Evolutionary conservation across 1,284 basidiomycete species (phyloP).

Genomic region (Ceratobasidium sp.): DNA sequence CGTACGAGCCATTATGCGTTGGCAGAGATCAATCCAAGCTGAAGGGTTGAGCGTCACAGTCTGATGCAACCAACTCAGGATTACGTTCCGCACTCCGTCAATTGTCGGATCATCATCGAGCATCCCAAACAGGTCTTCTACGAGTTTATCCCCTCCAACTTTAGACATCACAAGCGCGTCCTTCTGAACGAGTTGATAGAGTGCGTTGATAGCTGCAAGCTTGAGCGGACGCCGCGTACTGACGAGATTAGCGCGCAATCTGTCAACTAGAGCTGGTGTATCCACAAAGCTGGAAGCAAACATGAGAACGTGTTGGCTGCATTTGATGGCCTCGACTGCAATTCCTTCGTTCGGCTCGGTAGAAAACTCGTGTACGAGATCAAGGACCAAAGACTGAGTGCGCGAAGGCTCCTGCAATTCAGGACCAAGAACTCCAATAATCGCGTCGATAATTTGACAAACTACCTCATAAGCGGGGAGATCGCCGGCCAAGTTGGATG

Average conservation of each 20-base stretch:
- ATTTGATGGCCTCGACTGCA: conserved; percentile 94
- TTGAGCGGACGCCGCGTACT: conserved; percentile 88
- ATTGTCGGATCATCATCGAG: conserved; percentile 94
- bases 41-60: conserved; percentile 94
- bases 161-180: conserved; percentile 94
- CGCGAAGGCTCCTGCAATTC: conserved; percentile 92
- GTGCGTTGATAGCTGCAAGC: conserved; percentile 92
- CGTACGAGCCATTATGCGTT: conserved; percentile 93
- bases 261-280: conserved; percentile 81
- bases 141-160: conserved; percentile 92
- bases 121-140: conserved; percentile 95
- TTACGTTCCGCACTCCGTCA: conserved; percentile 94
- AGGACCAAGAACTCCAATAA: conserved; percentile 95
- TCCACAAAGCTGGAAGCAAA: conserved; percentile 90
- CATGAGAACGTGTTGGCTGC: conserved; percentile 96
- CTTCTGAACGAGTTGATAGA: conserved; percentile 97
- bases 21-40: conserved; percentile 98
- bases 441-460: conserved; percentile 92
- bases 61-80: conserved; percentile 95
- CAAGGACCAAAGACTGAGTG: conserved; percentile 85
- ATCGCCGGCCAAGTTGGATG: conserved; percentile 91
- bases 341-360: conserved; percentile 90
- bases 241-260: conserved; percentile 81
- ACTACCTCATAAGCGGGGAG: conserved; percentile 92
- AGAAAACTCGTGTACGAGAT: conserved; percentile 89